Base-by-base conservation (phyloP, 2,329 filamentous ascomycete species). In the Lecanicillium sp. region DNA sequence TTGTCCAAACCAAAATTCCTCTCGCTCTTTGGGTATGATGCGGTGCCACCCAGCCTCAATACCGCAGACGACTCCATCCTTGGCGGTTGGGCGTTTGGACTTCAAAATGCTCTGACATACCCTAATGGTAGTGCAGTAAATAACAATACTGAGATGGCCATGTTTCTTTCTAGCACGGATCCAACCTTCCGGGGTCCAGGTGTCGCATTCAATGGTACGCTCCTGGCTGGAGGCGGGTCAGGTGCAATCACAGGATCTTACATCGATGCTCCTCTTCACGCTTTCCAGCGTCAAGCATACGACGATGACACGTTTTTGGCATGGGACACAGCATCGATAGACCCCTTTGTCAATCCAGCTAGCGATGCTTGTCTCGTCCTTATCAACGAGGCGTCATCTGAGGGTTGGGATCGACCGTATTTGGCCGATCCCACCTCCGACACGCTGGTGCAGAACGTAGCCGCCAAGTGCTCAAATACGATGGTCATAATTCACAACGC, bases 311-410 rank as follows among this genome's bases (percentile, higher is more conserved):
- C 75, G 0, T 64, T 66, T 1, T 51, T 83, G 2, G 73, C 71
- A 51, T 79, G 72, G 67, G 78, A 83, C 50, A 73, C 80, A 43
- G 53, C 56, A 11, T 66, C 58, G 2, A 51, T 53, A 2, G 55
- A 64, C 2, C 75, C 78, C 0, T 48, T 57, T 5, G 69, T 80
- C 9, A 62, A 70, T 35, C 52, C 62, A 3, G 56, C 45, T 4
- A 66, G 70, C 2, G 71, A 88, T 49, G 68, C 86, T 6, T 92
- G 86, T 45, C 59, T 82, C 3, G 75, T 82, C 0, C 75, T 83
- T 46, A 72, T 75, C 47, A 83, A 83, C 50, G 72, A 68, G 9
- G 84, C 81, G 57, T 76, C 81, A 1, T 78, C 82, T 2, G 86
- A 94, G 58, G 83, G 82, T 1, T 81, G 71, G 45, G 71, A 85